A percentile compares a stretch with the other conserved stretches of the same genome.
phyloP scores from a whole-genome alignment of 371 early-diverging fungal genomes.

The Choanephora cucurbitarum region DNA sequence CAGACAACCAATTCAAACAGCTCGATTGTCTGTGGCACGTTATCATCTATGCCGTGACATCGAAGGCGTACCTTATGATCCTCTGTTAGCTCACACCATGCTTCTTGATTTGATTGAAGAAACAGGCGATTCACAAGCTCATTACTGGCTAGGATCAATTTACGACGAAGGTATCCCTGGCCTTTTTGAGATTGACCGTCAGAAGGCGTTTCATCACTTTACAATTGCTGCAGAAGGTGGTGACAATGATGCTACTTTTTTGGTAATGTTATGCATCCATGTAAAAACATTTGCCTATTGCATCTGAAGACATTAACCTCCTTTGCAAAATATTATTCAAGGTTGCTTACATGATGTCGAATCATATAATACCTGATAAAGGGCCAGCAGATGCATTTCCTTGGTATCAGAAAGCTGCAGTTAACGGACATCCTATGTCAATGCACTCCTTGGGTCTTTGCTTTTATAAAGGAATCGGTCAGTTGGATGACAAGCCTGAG shows the following conservation, averaged over 20 bases:
- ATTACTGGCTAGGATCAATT: constrained; percentile 50
- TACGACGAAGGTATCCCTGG: constrained; percentile 47
- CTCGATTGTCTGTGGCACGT: constrained; percentile 40
- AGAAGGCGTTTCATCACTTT: constrained; percentile 43
- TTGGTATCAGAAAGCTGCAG: constrained; percentile 61
- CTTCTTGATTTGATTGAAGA: constrained; percentile 25
- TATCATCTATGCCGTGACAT: constrained; percentile 42
- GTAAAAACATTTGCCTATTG: background rate
- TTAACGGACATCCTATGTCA: constrained; percentile 47
- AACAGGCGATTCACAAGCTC: constrained; percentile 30
- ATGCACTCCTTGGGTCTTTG: constrained; percentile 50
- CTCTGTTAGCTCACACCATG: constrained; percentile 26
- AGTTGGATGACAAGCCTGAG: constrained; percentile 28
- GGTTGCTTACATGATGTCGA: constrained; percentile 53
- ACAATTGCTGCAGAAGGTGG: constrained; percentile 37
- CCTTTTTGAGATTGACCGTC: constrained; percentile 33
- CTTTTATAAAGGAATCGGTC: constrained; percentile 45
- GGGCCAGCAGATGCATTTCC: constrained; percentile 52
- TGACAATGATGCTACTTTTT: constrained; percentile 43
- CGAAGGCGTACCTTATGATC: constrained; percentile 24
- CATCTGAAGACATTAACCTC: no score
- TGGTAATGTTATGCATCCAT: constrained; percentile 25
- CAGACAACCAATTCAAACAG: constrained; percentile 17
- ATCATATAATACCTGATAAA: constrained; percentile 51
- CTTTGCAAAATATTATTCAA: constrained; percentile 28